phyloP scores from a whole-genome alignment of 352 stramenopile genomes.

The Globisporangium alternatum region DNA sequence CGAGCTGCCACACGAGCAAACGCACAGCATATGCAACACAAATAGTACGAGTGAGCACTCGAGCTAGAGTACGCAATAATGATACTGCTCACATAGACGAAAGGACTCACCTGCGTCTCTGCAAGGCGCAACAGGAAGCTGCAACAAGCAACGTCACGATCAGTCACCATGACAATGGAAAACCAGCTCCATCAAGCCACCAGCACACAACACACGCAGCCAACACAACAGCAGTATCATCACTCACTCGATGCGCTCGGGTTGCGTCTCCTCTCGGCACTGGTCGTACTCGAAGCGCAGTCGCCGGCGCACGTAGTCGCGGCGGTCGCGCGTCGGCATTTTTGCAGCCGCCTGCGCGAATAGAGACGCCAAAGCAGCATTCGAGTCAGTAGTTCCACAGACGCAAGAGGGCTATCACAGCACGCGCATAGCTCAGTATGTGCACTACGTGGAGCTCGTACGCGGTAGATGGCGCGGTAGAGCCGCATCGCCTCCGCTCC shows the following conservation, averaged over 20 bases:
- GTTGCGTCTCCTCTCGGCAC: constrained; percentile 44
- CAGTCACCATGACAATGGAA: too few relatives aligned
- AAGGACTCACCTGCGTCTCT: constrained; percentile 45
- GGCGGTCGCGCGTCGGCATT: constrained; percentile 67
- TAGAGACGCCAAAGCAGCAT: neutral
- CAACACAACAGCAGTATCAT: neutral
- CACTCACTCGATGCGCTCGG: constrained; percentile 56
- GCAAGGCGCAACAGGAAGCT: constrained; percentile 50
- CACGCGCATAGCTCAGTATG: neutral
- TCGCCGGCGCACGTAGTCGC: constrained; percentile 60
- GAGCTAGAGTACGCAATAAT: neutral
- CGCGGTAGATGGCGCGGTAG: constrained; percentile 77
- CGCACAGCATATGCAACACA: neutral
- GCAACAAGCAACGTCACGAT: neutral
- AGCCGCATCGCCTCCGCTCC: constrained; percentile 46
- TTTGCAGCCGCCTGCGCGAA: constrained; percentile 43
- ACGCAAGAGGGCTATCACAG: neutral
- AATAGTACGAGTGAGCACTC: neutral
- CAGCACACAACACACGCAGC: neutral
- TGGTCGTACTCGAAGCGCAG: constrained; percentile 74
- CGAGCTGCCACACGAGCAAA: constrained; percentile 31
- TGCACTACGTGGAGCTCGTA: constrained; percentile 21
- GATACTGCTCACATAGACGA: neutral
- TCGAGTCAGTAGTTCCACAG: neutral
- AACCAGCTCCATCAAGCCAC: neutral